A percentile compares a stretch with the other conserved stretches of the same genome.
Evolutionary conservation across 352 stramenopile genomes (phyloP).

Genomic region (Phytophthora gonapodyides): DNA sequence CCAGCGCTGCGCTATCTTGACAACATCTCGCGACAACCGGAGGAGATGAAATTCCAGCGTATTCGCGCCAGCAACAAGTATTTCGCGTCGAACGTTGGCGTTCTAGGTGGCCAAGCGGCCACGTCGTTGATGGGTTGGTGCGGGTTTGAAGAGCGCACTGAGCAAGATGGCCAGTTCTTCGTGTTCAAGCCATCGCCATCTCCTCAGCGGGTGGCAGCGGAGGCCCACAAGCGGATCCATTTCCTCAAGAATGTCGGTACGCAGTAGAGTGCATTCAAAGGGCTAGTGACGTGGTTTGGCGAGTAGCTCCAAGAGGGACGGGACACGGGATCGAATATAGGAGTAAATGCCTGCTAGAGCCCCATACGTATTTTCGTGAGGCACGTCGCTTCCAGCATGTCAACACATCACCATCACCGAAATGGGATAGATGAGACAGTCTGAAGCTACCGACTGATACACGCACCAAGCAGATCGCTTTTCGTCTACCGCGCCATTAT

Average conservation of each 20-base stretch:
- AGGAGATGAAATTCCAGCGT: conserved; percentile 67
- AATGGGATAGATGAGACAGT: conserved; percentile 34
- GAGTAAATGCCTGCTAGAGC: background rate
- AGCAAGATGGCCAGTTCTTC: conserved; percentile 50
- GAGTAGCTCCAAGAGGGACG: too few relatives aligned
- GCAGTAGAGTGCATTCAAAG: conserved; percentile 19
- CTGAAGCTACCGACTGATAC: conserved; percentile 25
- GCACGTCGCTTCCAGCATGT: conserved; percentile 1
- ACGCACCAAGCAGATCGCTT: conserved; percentile 1
- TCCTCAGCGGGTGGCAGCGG: conserved; percentile 21
- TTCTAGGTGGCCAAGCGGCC: conserved; percentile 22
- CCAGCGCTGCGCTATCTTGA: conserved; percentile 67
- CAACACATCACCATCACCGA: conserved; percentile 13
- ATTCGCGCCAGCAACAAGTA: conserved; percentile 79
- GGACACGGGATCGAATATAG: conserved; percentile 5
- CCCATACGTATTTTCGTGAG: conserved; percentile 5
- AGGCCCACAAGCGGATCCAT: conserved; percentile 38
- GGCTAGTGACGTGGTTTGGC: conserved; percentile 13
- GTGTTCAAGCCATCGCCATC: conserved; percentile 30
- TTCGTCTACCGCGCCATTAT: conserved; percentile 21
- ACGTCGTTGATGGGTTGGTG: conserved; percentile 55
- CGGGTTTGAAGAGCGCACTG: conserved; percentile 41
- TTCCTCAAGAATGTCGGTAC: conserved; percentile 39
- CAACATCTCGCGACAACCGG: conserved; percentile 61
- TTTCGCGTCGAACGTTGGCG: conserved; percentile 58